Conservation (phyloP, 768 basidiomycete genomes). For the Termitomyces sp. region DNA sequence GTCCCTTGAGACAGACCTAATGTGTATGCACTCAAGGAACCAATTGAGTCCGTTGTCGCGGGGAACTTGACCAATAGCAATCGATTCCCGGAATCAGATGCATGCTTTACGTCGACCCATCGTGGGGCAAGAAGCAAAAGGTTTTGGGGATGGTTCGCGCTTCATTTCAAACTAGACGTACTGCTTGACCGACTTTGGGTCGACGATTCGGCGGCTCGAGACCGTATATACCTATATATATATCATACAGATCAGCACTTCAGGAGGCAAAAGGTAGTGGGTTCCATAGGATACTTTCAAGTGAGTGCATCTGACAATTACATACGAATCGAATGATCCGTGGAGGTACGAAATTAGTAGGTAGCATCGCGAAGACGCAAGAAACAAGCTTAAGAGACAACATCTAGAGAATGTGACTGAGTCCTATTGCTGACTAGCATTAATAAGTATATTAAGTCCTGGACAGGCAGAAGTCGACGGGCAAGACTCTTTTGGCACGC, state of each 20-base stretch:
- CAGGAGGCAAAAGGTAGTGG: neutral
- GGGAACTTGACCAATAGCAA: neutral
- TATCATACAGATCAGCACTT: neutral
- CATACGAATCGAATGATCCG: neutral
- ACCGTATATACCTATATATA: too few relatives aligned
- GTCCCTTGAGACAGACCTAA: constrained; percentile 13
- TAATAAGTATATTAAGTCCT: neutral
- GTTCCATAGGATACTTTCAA: neutral
- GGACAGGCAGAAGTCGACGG: neutral
- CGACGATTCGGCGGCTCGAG: neutral
- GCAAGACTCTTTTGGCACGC: neutral
- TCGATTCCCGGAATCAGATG: neutral
- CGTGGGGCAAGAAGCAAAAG: neutral
- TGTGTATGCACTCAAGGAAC: neutral
- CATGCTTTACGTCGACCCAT: constrained; percentile 7
- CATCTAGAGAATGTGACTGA: neutral
- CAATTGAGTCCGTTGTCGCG: neutral
- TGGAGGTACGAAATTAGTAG: neutral
- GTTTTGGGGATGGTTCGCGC: neutral
- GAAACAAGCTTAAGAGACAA: neutral
- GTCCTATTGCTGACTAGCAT: neutral
- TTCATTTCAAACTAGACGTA: neutral
- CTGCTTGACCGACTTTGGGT: neutral
- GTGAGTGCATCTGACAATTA: neutral
- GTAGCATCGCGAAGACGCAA: neutral